Evolutionary conservation across 2,329 filamentous ascomycete species (phyloP).

Genomic region (Pleoardoris graminearum): DNA sequence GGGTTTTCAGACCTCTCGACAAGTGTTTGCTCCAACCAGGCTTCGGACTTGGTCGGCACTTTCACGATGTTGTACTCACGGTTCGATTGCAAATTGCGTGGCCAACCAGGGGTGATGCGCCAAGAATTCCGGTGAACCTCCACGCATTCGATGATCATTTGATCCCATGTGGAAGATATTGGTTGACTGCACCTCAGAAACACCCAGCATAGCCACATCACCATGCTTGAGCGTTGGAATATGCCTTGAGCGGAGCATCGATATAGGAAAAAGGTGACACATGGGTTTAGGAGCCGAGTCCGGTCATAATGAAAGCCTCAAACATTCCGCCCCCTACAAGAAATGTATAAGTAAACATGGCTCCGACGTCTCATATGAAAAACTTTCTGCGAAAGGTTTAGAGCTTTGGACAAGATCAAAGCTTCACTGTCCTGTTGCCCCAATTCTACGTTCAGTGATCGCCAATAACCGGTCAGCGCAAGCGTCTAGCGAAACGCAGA

Average conservation of each 20-base stretch:
- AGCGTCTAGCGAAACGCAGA: neutral
- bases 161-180: neutral
- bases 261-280: neutral
- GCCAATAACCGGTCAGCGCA: conserved; percentile 4
- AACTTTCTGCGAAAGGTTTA: neutral
- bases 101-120: neutral
- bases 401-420: neutral
- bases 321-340: neutral
- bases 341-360: neutral
- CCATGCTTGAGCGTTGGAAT: neutral
- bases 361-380: neutral
- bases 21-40: too few species aligned
- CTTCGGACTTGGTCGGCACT: too few species aligned
- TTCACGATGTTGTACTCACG: too few species aligned
- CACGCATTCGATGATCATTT: neutral
- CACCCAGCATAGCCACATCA: neutral
- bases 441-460: neutral
- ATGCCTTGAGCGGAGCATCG: neutral
- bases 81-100: neutral
- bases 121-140: neutral
- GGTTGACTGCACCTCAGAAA: too few species aligned
- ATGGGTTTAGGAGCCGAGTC: neutral
- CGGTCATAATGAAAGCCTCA: neutral
- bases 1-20: too few species aligned
- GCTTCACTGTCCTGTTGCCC: neutral